A percentile compares a stretch with the other conserved stretches of the same genome.
phyloP scores from a whole-genome alignment of 192 early-diverging fungal species.

The Coemansia sp. region DNA sequence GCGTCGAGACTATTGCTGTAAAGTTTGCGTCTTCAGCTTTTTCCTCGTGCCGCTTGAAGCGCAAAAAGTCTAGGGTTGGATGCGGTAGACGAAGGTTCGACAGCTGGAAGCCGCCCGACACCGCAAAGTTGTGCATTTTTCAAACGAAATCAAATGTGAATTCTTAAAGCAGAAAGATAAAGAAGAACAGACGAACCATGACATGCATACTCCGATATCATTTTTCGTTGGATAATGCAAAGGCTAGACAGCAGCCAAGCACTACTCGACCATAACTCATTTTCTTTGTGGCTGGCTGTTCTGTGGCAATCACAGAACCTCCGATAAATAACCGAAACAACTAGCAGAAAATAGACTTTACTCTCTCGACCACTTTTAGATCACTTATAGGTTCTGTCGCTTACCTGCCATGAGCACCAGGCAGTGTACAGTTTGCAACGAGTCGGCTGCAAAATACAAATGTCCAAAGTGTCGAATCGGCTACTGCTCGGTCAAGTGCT shows the following conservation, averaged over 20 bases:
- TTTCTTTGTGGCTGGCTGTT: neutral
- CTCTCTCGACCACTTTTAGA: neutral
- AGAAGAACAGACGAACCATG: neutral
- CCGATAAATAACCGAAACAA: too few species aligned
- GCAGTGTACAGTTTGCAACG: slow-evolving; percentile 38
- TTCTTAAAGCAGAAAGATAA: neutral
- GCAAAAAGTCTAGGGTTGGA: slow-evolving; percentile 27
- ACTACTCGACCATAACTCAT: neutral
- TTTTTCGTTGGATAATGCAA: too few species aligned
- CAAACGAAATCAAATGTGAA: neutral
- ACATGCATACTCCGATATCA: neutral
- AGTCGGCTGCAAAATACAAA: slow-evolving; percentile 43
- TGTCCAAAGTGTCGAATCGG: slow-evolving; percentile 36
- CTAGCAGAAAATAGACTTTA: too few species aligned
- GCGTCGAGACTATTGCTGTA: slow-evolving; percentile 25
- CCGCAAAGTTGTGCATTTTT: slow-evolving; percentile 13
- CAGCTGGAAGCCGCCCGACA: slow-evolving; percentile 20
- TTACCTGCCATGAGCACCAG: slow-evolving; percentile 8
- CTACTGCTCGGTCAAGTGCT: slow-evolving; percentile 51
- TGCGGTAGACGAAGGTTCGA: slow-evolving; percentile 25
- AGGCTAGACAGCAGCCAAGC: too few species aligned
- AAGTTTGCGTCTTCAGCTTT: slow-evolving; percentile 23
- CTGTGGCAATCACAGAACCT: too few species aligned
- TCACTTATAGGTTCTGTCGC: neutral
- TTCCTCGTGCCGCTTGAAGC: slow-evolving; percentile 23